Conservation (phyloP, 805 yeast species). For the Hanseniaspora lindneri region DNA sequence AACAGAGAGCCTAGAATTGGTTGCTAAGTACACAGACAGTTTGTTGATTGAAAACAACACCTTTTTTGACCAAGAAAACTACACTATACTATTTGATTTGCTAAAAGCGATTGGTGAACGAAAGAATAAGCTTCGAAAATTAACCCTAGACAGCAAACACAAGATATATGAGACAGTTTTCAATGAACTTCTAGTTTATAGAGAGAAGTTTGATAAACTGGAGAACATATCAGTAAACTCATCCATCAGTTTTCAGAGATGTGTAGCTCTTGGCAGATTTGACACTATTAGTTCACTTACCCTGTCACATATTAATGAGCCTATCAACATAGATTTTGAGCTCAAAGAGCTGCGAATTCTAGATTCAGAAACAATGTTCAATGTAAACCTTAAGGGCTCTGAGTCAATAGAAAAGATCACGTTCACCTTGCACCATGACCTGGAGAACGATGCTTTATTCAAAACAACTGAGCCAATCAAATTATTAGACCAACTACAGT, state of each 20-base stretch:
- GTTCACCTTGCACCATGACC: background rate
- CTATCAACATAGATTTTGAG: background rate
- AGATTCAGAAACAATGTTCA: constrained; percentile 3
- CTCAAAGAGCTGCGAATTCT: background rate
- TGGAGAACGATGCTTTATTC: background rate
- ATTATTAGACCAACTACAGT: background rate
- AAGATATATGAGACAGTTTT: background rate
- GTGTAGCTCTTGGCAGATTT: background rate
- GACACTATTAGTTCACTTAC: background rate
- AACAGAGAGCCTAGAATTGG: background rate
- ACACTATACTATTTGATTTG: background rate
- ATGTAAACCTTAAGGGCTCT: background rate
- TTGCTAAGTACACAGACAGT: background rate
- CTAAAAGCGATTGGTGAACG: background rate
- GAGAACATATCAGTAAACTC: background rate
- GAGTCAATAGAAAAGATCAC: background rate
- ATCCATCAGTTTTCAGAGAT: background rate
- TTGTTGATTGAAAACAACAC: background rate
- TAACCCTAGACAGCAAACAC: background rate
- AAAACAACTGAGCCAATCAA: background rate
- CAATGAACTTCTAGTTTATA: background rate
- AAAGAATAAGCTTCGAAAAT: too few species aligned
- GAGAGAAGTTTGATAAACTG: background rate
- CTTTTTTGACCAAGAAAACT: constrained; percentile 1
- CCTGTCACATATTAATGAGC: background rate